Base-by-base conservation (phyloP, 148 eudicot genomes). In the Limonium bicolor region DNA sequence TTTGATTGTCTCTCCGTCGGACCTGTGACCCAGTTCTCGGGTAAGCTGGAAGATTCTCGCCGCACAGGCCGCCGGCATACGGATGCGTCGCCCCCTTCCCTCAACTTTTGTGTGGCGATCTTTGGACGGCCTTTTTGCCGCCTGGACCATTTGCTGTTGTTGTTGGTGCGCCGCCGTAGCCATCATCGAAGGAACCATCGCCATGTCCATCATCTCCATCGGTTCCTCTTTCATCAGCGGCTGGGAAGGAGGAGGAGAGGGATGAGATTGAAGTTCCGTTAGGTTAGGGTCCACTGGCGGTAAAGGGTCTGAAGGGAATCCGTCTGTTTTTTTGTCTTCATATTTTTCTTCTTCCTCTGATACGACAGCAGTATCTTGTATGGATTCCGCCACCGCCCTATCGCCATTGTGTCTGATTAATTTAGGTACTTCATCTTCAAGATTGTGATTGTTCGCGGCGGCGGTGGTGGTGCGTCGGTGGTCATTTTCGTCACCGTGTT, bases 51-150 rank as follows among this genome's bases (percentile, higher is more conserved):
- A 87, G 48, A 87, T 80, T 29, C 96, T 56, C 0, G 96, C 90
- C 10, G 96, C 96, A 34, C 94, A 83, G 0, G 90, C 54, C 5
- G 96, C 96, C 18, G 96, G 96, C 74, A 88, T 72, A 14, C 96
- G 74, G 38, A 88, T 67, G 32, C 96, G 67, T 45, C 96, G 45
- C 6, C 96, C 96, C 0, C 96, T 60, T 0, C 96, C 96, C 43
- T 86, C 96, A 16, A 86, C 96, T 49, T 86, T 86, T 2, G 94
- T 78, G 56, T 86, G 96, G 11, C 96, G 71, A 69, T 88, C 96
- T 64, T 83, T 88, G 8, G 86, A 67, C 6, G 78, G 67, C 41
- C 82, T 61, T 46, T 67, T 74, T 4, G 56, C 56, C 13, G 16
- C 31, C 19, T 18, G n/a, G 2, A 26, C 49, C 20, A 28, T n/a